Base-by-base conservation (phyloP, 2,329 filamentous ascomycete genomes). In the Cladobotryum protrusum region DNA sequence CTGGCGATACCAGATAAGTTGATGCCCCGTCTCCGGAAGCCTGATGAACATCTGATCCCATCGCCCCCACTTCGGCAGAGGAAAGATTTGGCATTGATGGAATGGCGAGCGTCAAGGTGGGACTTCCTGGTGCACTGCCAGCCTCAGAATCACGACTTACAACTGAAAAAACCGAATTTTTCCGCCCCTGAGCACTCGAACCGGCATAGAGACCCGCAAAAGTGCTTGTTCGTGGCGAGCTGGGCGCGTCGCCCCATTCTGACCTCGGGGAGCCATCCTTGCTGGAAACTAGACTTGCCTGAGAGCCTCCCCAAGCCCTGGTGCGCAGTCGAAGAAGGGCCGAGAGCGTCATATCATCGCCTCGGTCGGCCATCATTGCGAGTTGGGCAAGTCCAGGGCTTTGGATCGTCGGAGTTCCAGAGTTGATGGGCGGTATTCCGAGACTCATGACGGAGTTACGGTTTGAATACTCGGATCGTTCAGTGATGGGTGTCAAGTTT, bases 401-500 rank as follows among this genome's bases (percentile, higher is more conserved):
- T 32, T 83, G 75, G 2, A 89, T 60, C 3, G 54, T 53, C 1
- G 68, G 67, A 37, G 72, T 79, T 9, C 62, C 64, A 50, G 74
- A 80, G 12, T 62, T 61, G 29, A 67, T 61, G 3, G 63, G 58
- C 11, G 67, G 64, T 52, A 72, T 67, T 24, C 68, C 70, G 54
- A 92, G 72, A 52, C 86, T 89, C 72, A 95, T 87, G 52, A 95
- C 81, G 1, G 88, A 95, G 64, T 96, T 97, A 41, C 93, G 83
- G 52, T 95, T 96, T 39, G 89, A 96, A 73, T 95, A 96, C 68
- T 99, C 93, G 52, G 89, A 95, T 12, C 91, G 82, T 66, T 97
- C 93, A 0, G 92, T 97, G 59, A 99, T 97, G 5, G 93, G 93
- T 1, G 93, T 97, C 43, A 99, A 72, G 60, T 93, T 96, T 1